Base-by-base conservation (phyloP, 2,329 filamentous ascomycete genomes). In the Leptographium galeiforme region DNA sequence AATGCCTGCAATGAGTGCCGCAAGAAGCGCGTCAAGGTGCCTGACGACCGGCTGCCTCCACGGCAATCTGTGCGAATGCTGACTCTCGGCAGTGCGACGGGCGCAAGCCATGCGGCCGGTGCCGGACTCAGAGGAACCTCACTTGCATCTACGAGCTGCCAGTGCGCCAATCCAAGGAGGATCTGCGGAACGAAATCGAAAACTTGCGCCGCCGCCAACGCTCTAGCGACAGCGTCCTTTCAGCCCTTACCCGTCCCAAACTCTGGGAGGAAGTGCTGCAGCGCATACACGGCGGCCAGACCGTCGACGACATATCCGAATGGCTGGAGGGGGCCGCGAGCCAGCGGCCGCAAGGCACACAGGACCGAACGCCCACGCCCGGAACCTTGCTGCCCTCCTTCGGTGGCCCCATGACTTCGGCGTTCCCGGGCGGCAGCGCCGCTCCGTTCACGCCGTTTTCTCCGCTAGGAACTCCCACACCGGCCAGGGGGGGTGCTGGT, bases 101-200 rank as follows among this genome's bases (percentile, higher is more conserved):
- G 8, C 68, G 74, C 49, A 71, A 62, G 34, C 79, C 78, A 4
- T 81, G 78, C 58, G 69, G 70, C 38, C 70, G 80, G 56, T 84
- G 80, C 65, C 72, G 68, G 55, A 58, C 66, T 0, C 78, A 82
- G 57, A 75, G 73, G 52, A 74, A 76, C 36, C 65, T 73, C 41
- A 73, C 80, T 30, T 84, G 80, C 56, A 62, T 80, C 30, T 84
- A 84, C 66, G 78, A 83, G 58, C 62, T 81, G 8, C 80, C 79
- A 0, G 74, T 83, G 6, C 78, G 80, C 46, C 79, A 82, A 58
- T 82, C 79, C 12, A 84, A 84, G 57, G 79, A 82, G 56, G 73
- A 75, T 51, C 70, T 84, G 6, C 74, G 80, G 46, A 69, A 68
- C 60, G 79, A 83, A 60, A 79, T 83, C 56, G 80, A 83, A 52